Conservation (phyloP, 1,284 basidiomycete species). For the Tausonia pullulans region DNA sequence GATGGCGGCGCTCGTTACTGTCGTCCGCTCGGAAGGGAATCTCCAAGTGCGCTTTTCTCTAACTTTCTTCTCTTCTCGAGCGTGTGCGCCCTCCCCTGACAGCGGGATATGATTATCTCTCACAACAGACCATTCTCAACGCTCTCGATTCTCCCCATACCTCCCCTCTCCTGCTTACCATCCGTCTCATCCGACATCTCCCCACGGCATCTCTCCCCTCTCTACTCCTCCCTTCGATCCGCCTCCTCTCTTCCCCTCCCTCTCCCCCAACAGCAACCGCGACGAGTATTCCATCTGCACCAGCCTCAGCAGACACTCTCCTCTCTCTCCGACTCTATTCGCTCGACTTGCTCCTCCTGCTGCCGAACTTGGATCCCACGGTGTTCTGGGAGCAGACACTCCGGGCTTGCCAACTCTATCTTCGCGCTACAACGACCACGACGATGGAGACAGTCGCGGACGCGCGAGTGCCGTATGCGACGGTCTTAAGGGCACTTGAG, state of each 20-base stretch:
- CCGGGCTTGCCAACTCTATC: not conserved
- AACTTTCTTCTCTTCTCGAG: not conserved
- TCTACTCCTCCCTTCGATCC: constrained; percentile 7
- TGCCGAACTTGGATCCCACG: not conserved
- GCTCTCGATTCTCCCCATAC: not conserved
- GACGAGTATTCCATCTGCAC: not conserved
- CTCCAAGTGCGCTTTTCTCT: too few relatives aligned
- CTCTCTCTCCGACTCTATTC: not conserved
- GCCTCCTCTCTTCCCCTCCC: constrained; percentile 1
- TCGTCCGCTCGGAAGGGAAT: too few relatives aligned
- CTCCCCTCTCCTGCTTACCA: not conserved
- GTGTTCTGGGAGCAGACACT: constrained; percentile 8
- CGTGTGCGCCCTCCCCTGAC: not conserved
- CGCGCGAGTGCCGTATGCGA: not conserved
- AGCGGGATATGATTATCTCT: too few relatives aligned
- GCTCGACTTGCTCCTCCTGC: not conserved
- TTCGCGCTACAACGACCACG: not conserved
- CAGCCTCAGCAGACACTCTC: not conserved
- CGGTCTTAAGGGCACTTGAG: not conserved
- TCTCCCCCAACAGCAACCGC: not conserved
- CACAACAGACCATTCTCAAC: not conserved
- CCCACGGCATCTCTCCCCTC: not conserved
- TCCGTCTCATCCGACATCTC: not conserved
- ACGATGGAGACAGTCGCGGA: not conserved
- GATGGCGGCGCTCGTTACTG: too few relatives aligned